phyloP scores from a whole-genome alignment of 2,329 filamentous ascomycete species.

The Cercospora citrullina region DNA sequence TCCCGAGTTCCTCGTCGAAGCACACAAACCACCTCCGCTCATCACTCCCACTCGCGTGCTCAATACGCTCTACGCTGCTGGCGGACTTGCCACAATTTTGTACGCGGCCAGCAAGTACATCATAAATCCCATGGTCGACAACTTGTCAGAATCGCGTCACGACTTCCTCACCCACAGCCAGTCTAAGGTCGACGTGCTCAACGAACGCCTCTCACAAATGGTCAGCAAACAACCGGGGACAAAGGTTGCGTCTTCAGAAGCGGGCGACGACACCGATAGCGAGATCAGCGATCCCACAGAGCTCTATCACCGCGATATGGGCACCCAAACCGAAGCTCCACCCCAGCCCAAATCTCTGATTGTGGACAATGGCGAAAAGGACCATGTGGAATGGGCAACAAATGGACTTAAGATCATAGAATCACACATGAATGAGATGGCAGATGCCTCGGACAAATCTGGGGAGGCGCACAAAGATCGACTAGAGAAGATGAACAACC shows the following conservation, averaged over 20 bases:
- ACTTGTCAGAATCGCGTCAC: conserved; percentile 56
- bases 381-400: conserved; percentile 31
- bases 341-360: conserved; percentile 46
- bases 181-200: conserved; percentile 55
- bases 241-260: conserved; percentile 34
- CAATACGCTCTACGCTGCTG: conserved; percentile 58
- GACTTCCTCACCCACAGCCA: conserved; percentile 56
- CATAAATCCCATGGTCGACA: conserved; percentile 61
- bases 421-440: conserved; percentile 53
- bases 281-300: conserved; percentile 66
- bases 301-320: conserved; percentile 77
- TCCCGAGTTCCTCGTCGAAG: conserved; percentile 63
- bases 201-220: conserved; percentile 51
- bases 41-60: conserved; percentile 58
- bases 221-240: conserved; percentile 32
- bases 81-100: conserved; percentile 57
- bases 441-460: conserved; percentile 52
- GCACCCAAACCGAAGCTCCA: conserved; percentile 68
- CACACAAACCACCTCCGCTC: conserved; percentile 60
- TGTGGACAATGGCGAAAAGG: conserved; percentile 24
- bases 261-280: conserved; percentile 52
- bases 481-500: conserved; percentile 51
- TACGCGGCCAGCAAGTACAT: conserved; percentile 72
- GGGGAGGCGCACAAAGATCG: conserved; percentile 56
- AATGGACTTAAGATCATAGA: conserved; percentile 50